Base-by-base conservation (phyloP, 208 protist genomes). In the Acanthamoeba royreba region DNA sequence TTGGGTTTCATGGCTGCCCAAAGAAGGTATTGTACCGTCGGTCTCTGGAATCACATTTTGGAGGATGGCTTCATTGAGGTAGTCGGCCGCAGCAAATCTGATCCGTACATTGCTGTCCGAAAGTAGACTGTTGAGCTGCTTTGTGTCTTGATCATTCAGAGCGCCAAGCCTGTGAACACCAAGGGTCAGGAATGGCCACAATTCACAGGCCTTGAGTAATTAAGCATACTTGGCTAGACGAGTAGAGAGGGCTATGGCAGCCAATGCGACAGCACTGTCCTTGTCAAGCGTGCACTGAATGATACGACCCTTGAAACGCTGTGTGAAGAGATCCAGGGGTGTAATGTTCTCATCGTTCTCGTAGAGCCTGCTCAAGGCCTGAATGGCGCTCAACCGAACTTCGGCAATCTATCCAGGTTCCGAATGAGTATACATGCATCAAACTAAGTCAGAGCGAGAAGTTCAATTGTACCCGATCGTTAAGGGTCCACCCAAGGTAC, bases 401-500 rank as follows among this genome's bases (percentile, higher is more conserved):
- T 89, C 81, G 15, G 81, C 31, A 25, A 38, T 40, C 81, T 89
- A 28, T n/a, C n/a, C n/a, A n/a, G 46, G 0, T 63, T 4, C 22
- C 3, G 31, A 61, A 8, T 42, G 55, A 8, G 25, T 22, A 58
- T 22, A 58, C 13, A 58, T 22, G 49, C 15, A 13, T 58, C 49
- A 22, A 8, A 81, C 40, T 0, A 42, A 81, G 33, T 35, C 4
- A 22, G 22, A 47, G 69, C 22, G 38, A 42, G 7, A 33, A 7
- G 15, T 72, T n/a, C 31, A 2, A 3, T 17, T 4, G 17, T 86
- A 94, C 93, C 92, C 58, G 91, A 43, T 95, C 93, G 92, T 45
- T 95, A 13, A 95, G 91, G 13, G 38, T 86, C 86, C 93, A 95
- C 0, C 93, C 91, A 9, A 94, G 11, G 61, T 95, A 95, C 33